Evolutionary conservation across 1,284 basidiomycete genomes (phyloP).

Genomic region (Ganoderma leucocontextum): DNA sequence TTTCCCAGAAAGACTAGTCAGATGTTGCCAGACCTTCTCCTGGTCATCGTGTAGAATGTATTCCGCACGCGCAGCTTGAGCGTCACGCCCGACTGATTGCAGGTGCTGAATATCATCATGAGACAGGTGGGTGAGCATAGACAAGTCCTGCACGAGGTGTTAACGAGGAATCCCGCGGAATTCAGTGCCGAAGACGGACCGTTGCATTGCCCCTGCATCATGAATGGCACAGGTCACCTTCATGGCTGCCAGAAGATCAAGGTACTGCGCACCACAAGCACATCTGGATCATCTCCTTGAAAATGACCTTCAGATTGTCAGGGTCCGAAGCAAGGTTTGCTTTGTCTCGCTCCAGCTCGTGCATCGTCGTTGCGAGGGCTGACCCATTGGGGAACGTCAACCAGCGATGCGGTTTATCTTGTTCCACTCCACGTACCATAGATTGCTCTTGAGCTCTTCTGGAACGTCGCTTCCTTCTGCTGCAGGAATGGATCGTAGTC

Average conservation of each 20-base stretch:
- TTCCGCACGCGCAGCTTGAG: constrained; percentile 75
- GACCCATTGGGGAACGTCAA: background rate
- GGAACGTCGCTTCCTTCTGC: constrained; percentile 88
- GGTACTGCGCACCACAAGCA: constrained; percentile 73
- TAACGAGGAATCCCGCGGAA: background rate
- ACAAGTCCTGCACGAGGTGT: constrained; percentile 68
- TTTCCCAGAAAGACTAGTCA: constrained; percentile 55
- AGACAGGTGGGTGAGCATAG: constrained; percentile 82
- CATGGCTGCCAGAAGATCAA: background rate
- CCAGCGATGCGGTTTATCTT: background rate
- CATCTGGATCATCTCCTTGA: constrained; percentile 89
- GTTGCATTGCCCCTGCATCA: constrained; percentile 81
- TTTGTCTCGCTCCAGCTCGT: constrained; percentile 65
- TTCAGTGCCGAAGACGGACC: constrained; percentile 42
- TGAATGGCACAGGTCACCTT: background rate
- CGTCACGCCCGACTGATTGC: constrained; percentile 83
- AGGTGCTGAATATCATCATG: constrained; percentile 85
- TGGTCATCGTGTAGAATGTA: constrained; percentile 91
- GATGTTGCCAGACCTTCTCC: constrained; percentile 76
- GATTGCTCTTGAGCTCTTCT: constrained; percentile 81
- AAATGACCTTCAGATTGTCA: constrained; percentile 68
- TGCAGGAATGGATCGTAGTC: constrained; percentile 86
- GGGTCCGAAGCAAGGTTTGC: constrained; percentile 54
- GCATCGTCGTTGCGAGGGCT: constrained; percentile 78
- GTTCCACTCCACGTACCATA: constrained; percentile 57